Base-by-base conservation (phyloP, 257 asterid genomes). In the Salvia hispanica region DNA sequence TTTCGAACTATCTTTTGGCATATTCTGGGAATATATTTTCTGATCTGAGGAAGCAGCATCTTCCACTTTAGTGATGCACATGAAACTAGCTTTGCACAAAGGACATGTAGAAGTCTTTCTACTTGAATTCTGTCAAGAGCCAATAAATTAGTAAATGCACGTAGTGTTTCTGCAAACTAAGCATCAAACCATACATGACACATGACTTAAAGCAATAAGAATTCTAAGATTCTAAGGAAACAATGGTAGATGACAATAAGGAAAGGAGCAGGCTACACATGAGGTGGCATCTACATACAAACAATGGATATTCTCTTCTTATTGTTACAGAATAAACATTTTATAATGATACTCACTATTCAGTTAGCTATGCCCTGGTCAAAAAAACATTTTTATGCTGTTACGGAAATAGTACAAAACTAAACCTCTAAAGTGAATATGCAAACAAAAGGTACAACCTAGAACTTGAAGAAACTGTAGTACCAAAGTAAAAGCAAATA, bases 21-120 rank as follows among this genome's bases (percentile, higher is more conserved):
- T 61, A 53, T 95, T 79, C 70, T 90, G 97, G n/a, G 97, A 86
- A 52, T 85, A 93, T 81, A 90, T 88, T 77, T 86, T 93, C 70
- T 93, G 97, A 76, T 93, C 99, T 31, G 86, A 83, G 70, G 86
- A 58, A 58, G 67, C 83, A 42, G 92, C 90, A 70, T 78, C 92
- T 0, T 83, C 95, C 62, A 92, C 79, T 79, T 79, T 87, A 45
- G 95, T 80, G 67, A 93, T 93, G 84, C 85, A 82, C 31, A 70
- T 71, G 79, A 88, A 90, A 68, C 76, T 80, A 66, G 90, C 87
- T 84, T 88, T 93, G 87, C 98, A 93, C 77, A 93, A 78, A 62
- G 98, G 98, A 69, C 98, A 93, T 3, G 92, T 85, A 34, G 94
- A 80, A 61, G 75, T 37, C 74, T 86, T 86, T 73, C 82, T 62